Conservation (phyloP, 2,329 filamentous ascomycete species). For the Fusarium concolor region DNA sequence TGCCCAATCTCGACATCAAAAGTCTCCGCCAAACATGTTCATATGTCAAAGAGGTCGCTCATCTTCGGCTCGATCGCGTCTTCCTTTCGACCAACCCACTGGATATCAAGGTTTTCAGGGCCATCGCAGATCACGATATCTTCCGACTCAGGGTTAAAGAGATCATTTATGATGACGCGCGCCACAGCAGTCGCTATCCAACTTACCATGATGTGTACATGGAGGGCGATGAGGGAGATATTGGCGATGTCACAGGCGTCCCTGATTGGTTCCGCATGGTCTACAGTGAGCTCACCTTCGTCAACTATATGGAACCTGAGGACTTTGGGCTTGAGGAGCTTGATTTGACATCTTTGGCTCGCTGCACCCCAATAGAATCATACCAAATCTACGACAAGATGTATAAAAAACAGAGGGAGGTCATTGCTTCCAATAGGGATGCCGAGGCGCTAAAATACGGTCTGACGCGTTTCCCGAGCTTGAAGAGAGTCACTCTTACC, state of each 20-base stretch:
- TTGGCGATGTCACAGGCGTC: background rate
- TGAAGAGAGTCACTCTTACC: conserved; percentile 54
- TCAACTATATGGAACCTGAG: background rate
- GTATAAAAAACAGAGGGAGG: conserved; percentile 50
- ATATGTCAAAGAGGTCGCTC: background rate
- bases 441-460: conserved; percentile 47
- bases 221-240: background rate
- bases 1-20: conserved; percentile 21
- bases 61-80: background rate
- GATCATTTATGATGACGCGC: conserved; percentile 40
- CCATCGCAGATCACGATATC: conserved; percentile 24
- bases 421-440: conserved; percentile 47
- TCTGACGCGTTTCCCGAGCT: conserved; percentile 49
- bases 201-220: background rate
- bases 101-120: conserved; percentile 33
- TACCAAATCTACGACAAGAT: conserved; percentile 51
- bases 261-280: background rate
- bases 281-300: fast-evolving
- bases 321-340: no score
- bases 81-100: conserved; percentile 37
- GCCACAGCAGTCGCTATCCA: background rate
- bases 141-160: conserved; percentile 21
- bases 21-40: conserved; percentile 14
- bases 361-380: background rate
- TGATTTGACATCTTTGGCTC: background rate